Base-by-base conservation (phyloP, 2,329 filamentous ascomycete genomes). In the Trichoderma simmonsii region DNA sequence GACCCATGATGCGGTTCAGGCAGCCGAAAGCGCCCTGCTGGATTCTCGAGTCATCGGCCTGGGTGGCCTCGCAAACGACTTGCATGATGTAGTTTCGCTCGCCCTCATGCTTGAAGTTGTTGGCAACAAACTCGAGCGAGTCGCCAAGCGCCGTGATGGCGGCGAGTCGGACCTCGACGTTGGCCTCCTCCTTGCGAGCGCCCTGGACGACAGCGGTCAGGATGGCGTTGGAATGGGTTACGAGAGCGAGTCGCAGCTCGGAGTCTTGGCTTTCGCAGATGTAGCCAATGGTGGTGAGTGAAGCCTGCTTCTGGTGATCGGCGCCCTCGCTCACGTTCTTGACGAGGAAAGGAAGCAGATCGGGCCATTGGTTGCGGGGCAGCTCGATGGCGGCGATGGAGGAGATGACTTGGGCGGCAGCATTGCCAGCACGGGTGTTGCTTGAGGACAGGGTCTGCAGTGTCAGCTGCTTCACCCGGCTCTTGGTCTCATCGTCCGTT, bases 61-160 rank as follows among this genome's bases (percentile, higher is more conserved):
- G 96, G 70, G 96, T 99, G 77, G 96, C 96, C 86, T 99, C 96
- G 85, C 96, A 99, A 79, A 99, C 94, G 76, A 99, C 96, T 86
- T 99, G 96, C 96, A 99, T 99, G 80, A 99, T 99, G 86, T 98
- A 99, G 86, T 99, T 99, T 77, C 96, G 92, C 87, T 99, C 96
- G 78, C 95, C 96, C 84, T 99, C 96, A 79, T 98, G 96, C 84
- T 98, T 97, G 83, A 99, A 99, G 86, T 99, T 99, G 84, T 94
- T 97, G 76, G 94, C 90, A 72, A 99, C 95, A 79, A 99, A 99
- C 83, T 99, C 96, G 73, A 98, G 91, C 51, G 95, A 98, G 83
- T 99, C 96, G 78, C 95, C 93, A 59, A 99, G 91, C 60, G 96
- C 96, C 64, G 93, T 93, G 80, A 99, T 96, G 79, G 96, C 96